phyloP scores from a whole-genome alignment of 23 red algal genomes.

The Pyropia yezoensis region DNA sequence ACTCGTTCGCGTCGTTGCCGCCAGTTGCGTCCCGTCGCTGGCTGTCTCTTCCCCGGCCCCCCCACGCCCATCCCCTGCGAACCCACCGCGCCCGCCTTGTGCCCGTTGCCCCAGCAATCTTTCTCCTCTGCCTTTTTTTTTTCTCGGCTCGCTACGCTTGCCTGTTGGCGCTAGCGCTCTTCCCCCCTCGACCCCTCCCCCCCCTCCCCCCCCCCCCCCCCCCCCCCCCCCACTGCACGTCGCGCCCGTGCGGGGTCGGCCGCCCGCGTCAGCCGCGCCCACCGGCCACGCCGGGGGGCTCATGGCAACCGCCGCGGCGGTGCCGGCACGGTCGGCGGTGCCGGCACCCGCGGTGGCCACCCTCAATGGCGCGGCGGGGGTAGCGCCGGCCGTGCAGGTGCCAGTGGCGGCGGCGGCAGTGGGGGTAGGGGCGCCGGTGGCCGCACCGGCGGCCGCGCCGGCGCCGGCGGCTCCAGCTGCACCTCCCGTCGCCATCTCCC shows the following conservation, averaged over 20 bases:
- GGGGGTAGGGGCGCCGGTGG: no score
- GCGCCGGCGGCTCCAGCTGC: no score
- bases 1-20: neutral
- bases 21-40: neutral
- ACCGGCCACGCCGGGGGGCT: no score
- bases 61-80: neutral
- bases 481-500: no score
- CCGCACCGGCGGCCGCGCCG: no score
- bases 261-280: no score
- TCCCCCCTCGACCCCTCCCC: neutral
- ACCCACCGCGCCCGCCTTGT: slow-evolving; percentile 3
- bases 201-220: slow-evolving; percentile 1
- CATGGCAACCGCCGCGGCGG: no score
- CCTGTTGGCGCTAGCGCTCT: neutral
- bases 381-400: no score
- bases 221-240: neutral
- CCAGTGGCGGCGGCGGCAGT: no score
- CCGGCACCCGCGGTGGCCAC: no score
- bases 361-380: no score
- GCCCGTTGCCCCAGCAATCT: neutral
- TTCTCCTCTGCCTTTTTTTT: neutral
- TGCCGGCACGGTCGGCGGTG: no score
- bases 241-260: neutral
- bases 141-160: neutral
- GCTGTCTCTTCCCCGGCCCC: neutral